Base-by-base conservation (phyloP, 129 eudicot genomes). In the Chrysanthemum seticuspe region DNA sequence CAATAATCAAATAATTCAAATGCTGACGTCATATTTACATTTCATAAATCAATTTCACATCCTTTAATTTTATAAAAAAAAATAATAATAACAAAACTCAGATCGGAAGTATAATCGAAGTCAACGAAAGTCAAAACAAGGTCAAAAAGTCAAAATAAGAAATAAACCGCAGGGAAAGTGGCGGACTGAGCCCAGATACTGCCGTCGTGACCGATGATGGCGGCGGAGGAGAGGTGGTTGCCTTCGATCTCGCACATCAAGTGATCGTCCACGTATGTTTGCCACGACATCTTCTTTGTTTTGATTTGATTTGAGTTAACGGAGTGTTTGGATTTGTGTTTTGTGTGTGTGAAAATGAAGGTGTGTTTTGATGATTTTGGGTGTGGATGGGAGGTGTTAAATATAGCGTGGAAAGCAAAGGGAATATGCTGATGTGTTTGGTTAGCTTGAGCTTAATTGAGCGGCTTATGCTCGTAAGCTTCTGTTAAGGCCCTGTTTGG, bases 221-320 rank as follows among this genome's bases (percentile, higher is more conserved):
- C 88, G 78, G 94, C 86, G 69, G 94, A 40, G 47, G 84, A 10
- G 83, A 87, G 94, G 52, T 78, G 87, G 13, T 79, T 76, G n/a
- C 88, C 90, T 15, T 87, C 94, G 74, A 85, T 77, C 18, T 87
- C 94, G 87, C 94, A 87, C 87, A 87, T 74, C 76, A 87, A 83
- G 84, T 87, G 93, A 29, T 87, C 93, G 40, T 87, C 93, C 1
- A 87, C 94, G 84, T 87, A 87, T 5, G 89, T 63, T 83, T 87
- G 93, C 93, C 93, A 87, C 87, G 93, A 87, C 93, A 87, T 84
- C 34, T 15, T 75, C 0, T 6, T 6, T 3, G 75, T 10, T 76
- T 53, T 44, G 76, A 51, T 72, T 16, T 18, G 7, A 18, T 12
- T 79, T 52, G 14, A 18, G 45, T 62, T 78, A 61, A 5, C 53